Percentiles rank a stretch among this genome's conserved stretches.
Evolutionary conservation across 1,139 yeast species (phyloP).

Genomic region (Scheffersomyces quercinus): DNA sequence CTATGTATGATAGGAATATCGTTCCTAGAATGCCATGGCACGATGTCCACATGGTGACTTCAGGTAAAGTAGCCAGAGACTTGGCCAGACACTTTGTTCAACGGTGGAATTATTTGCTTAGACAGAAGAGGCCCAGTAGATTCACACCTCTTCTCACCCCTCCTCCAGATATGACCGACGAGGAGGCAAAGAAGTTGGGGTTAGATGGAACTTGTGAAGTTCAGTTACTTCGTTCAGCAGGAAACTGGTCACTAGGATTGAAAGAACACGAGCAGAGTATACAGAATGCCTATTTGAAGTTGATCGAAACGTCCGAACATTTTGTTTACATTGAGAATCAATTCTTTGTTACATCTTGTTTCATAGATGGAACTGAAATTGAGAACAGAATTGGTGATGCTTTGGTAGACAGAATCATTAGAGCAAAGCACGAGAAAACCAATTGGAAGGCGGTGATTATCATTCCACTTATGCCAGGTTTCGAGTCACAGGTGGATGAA

Average conservation of each 20-base stretch:
- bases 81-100: slow-evolving; percentile 92
- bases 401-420: slow-evolving; percentile 85
- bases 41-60: slow-evolving; percentile 93
- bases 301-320: slow-evolving; percentile 90
- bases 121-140: slow-evolving; percentile 94
- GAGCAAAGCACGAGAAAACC: slow-evolving; percentile 77
- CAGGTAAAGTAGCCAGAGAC: slow-evolving; percentile 96
- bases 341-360: slow-evolving; percentile 86
- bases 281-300: slow-evolving; percentile 86
- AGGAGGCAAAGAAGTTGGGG: slow-evolving; percentile 63
- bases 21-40: slow-evolving; percentile 99
- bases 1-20: slow-evolving; percentile 81
- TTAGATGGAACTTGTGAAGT: slow-evolving; percentile 88
- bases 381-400: slow-evolving; percentile 96
- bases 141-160: slow-evolving; percentile 91
- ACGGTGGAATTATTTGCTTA: slow-evolving; percentile 90
- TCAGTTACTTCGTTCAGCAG: slow-evolving; percentile 84
- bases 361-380: slow-evolving; percentile 81
- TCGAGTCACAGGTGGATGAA: slow-evolving; percentile 89
- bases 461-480: slow-evolving; percentile 97
- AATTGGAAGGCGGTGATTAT: slow-evolving; percentile 88
- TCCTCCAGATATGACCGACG: slow-evolving; percentile 80
- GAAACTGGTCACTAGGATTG: slow-evolving; percentile 91
- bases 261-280: slow-evolving; percentile 85
- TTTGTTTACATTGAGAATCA: slow-evolving; percentile 94